Evolutionary conservation across 2,329 filamentous ascomycete genomes (phyloP), one percentile per base, ranked within the genome.

Genomic region (Fusarium begoniae): DNA sequence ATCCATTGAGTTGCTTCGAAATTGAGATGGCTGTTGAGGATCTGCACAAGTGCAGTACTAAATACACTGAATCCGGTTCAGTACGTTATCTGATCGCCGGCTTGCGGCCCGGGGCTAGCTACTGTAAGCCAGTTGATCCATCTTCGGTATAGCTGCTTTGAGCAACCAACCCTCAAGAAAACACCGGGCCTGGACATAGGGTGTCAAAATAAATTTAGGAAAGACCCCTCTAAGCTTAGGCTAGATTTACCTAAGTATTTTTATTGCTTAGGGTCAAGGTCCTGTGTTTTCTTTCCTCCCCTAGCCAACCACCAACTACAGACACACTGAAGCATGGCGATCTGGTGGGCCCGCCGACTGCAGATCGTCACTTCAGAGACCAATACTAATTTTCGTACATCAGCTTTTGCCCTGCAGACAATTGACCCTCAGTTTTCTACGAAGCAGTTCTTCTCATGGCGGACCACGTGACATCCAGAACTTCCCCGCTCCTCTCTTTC

Each of bases 61-160:
- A n/a, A 3, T 4, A 4, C 15, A 1, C 51, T 55, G 20, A 6
- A 55, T 28, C n/a, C 35, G 30, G 50, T 20, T 26, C 30, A 55
- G 51, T 55, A 8, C 37, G 8, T 55, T 55, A 55, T 41, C 35
- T 30, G 35, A 55, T 41, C 35, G 20, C 24, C 51, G 14, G 24
- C 51, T 30, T 18, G 20, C 51, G 24, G 35, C 4, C 35, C 51
- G 35, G 35, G 35, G 11, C 35, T 38, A 26, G 10, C 24, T n/a
- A 22, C 20, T n/a, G 14, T 18, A n/a, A 28, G 51, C 5, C 51
- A 2, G 13, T 15, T 11, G 4, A 18, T 41, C 24, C 20, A 55
- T 41, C 24, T 55, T 41, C 0, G 35, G 51, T 18, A 54, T 40
- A 22, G 35, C 17, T 8, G 18, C 3, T 22, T 4, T 0, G 0